These are phyloP conservation scores for Endotrypanum monterogeii DNA, from an alignment of 208 protist species.

Conservation along the genomic window DNA sequence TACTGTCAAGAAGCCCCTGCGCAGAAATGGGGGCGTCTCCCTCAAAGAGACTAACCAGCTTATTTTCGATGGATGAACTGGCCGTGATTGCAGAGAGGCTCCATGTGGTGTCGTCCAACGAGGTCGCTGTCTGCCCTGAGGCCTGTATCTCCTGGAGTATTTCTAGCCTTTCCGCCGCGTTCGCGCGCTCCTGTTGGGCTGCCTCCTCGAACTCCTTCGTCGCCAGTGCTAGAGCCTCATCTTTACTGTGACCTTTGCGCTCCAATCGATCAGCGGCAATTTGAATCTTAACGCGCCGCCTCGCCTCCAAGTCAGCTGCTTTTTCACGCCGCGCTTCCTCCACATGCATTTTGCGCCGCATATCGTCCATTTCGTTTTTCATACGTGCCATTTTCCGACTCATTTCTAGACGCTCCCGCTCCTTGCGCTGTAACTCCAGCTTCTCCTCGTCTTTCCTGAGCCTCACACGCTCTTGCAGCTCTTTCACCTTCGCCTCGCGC, in stretches of 20 bases:
- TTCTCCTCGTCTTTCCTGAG: conserved; percentile 60
- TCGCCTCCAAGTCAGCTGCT: conserved; percentile 53
- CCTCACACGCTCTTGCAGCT: conserved; percentile 60
- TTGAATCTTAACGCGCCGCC: conserved; percentile 62
- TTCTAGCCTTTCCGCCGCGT: conserved; percentile 30
- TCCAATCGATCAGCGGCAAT: conserved; percentile 70
- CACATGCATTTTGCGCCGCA: conserved; percentile 51
- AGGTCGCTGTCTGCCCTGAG: not conserved
- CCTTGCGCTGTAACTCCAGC: conserved; percentile 49
- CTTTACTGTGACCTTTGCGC: conserved; percentile 51
- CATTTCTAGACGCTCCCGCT: conserved; percentile 65
- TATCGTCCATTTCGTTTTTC: conserved; percentile 52
- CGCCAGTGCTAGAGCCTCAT: conserved; percentile 55
- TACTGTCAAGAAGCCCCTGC: conserved; percentile 32
- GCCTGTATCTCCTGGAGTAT: conserved; percentile 7
- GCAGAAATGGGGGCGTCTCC: conserved; percentile 9
- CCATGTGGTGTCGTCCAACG: conserved; percentile 28
- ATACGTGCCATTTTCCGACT: conserved; percentile 55
- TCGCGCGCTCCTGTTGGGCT: conserved; percentile 32
- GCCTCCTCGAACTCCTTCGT: conserved; percentile 54
- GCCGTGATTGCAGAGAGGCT: conserved; percentile 35
- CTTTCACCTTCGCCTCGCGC: conserved; percentile 65
- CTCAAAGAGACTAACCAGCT: conserved; percentile 38
- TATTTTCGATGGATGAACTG: conserved; percentile 9
- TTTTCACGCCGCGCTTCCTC: conserved; percentile 55